These are phyloP conservation scores for Hydrangea macrophylla DNA, from an alignment of 148 eudicot genomes.

Conservation along the genomic window DNA sequence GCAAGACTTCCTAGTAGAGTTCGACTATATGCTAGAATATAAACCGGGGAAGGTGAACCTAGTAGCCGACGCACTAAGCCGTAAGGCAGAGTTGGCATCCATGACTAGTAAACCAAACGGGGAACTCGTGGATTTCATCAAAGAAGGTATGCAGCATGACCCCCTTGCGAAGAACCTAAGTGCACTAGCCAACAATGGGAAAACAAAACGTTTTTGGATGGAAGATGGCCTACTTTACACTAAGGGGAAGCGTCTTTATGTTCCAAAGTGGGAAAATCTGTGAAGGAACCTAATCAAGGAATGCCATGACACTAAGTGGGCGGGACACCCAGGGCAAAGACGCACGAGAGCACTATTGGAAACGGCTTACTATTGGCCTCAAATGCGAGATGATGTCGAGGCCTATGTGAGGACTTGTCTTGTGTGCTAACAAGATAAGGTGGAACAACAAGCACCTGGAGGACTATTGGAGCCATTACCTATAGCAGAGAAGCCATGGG, in stretches of 20 bases:
- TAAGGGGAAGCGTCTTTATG: not conserved
- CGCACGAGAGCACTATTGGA: not conserved
- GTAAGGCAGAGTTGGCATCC: not conserved
- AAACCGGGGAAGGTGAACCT: not conserved
- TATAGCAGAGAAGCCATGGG: not conserved
- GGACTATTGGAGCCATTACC: not conserved
- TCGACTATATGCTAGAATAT: not conserved
- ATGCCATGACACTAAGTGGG: not conserved
- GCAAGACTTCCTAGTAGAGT: not conserved
- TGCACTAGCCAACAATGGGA: not conserved
- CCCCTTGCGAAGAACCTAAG: not conserved
- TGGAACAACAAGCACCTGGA: not conserved
- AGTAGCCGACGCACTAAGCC: not conserved
- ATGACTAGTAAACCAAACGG: not conserved
- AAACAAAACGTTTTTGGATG: not conserved
- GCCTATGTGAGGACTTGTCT: conserved; percentile 4
- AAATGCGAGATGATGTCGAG: not conserved
- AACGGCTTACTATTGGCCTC: not conserved
- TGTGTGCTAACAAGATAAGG: not conserved
- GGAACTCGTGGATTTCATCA: not conserved
- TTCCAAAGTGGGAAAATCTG: not conserved
- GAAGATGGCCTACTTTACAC: not conserved
- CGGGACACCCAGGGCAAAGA: not conserved
- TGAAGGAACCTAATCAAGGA: not conserved
- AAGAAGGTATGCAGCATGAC: not conserved